Evolutionary conservation across 1,284 basidiomycete species (phyloP), one percentile per base, ranked within the genome.

Genomic region (Coriolopsis trogii): DNA sequence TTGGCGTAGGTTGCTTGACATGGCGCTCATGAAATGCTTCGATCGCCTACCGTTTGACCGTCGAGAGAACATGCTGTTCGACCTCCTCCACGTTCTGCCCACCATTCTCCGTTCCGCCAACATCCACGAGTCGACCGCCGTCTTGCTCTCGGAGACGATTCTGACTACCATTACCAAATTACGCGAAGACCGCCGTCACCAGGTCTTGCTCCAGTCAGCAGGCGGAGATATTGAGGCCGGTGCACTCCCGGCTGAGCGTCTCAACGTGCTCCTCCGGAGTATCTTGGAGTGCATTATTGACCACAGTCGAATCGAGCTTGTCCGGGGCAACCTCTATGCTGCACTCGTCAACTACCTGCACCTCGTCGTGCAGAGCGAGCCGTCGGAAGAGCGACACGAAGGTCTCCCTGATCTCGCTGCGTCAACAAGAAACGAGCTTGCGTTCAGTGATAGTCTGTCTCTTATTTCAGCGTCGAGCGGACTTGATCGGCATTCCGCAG

Each of bases 291-390:
- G 87, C 36, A 80, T 95, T 43, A 66, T 91, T 46, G 84, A 90
- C 53, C 87, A 83, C 47, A 90, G 88, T 49, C 88, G 86, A 4
- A 81, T 88, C n/a, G 92, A 95, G 62, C 76, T 91, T 42, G 88
- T 95, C n/a, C 86, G 95, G n/a, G 95, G 95, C 10, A 98, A 98
- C 67, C 76, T 98, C n/a, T 98, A 97, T 69, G 91, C 93, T 6
- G 80, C 91, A 2, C 75, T 98, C 48, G 84, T 93, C 70, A 95
- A 96, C 68, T 95, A 92, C 68, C 74, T 97, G 31, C 89, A 95
- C 63, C 80, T 96, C 29, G 66, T 80, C 36, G 73, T 85, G 15
- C 68, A 69, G n/a, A 52, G 67, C n/a, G 66, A 71, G 13, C 66
- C 66, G 10, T 43, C 49, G 1, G 49, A 49, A 18, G 51, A 58